Base-by-base conservation (phyloP, 129 eudicot genomes). In the Lactuca sativa region DNA sequence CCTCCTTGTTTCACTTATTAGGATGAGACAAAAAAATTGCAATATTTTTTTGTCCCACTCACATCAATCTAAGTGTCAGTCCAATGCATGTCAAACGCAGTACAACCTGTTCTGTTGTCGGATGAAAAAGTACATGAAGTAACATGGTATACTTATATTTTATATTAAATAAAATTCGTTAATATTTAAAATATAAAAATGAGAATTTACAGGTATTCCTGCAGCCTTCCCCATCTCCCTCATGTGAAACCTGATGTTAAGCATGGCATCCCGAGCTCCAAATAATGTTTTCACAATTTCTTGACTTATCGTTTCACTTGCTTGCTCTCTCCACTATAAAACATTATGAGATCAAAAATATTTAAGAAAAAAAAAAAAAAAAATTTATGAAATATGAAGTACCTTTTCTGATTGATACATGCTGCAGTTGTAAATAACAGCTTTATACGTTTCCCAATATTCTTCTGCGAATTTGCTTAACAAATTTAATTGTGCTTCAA, bases 201-300 rank as follows among this genome's bases (percentile, higher is more conserved):
- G 32, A 74, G 59, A 73, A 74, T 80, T 11, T 82, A 93, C 99
- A 56, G 99, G 97, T 49, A 93, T 81, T 66, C 97, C 95, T 33
- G 97, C 97, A 75, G 95, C 99, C 70, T 86, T 84, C 34, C 99
- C 97, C 99, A 93, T 93, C 49, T 64, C 78, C 62, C 88, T 85
- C 99, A 93, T 90, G 81, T 81, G 84, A 82, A 37, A 59, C 70
- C 99, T 85, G 78, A 93, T 85, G 64, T 41, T 82, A 70, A 93
- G 93, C 95, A 93, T 93, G 40, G 89, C 88, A 70, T 87, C 88
- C 69, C 95, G 78, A 64, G 99, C 92, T 69, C 89, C 99, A 72
- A 83, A 37, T 54, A 93, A 77, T 48, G 95, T 92, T 76, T 78
- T 84, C 40, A 93, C 89, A 66, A 93, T 76, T 71, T 80, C 90